phyloP scores from a whole-genome alignment of 1,284 basidiomycete genomes.

The Marasmius oreades region DNA sequence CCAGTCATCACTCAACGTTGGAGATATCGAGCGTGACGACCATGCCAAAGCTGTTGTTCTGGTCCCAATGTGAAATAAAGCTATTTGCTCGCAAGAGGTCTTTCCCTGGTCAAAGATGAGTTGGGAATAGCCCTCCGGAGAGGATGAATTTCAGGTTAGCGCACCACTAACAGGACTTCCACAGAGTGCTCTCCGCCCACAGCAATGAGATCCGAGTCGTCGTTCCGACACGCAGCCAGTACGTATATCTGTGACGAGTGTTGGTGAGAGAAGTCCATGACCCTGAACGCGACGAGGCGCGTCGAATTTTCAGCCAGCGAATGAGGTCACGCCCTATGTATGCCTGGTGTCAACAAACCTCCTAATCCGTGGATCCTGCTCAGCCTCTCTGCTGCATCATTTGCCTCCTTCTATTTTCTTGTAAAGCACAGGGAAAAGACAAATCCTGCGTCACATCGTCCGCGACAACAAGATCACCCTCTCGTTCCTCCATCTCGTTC shows the following conservation, averaged over 20 bases:
- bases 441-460: conserved; percentile 58
- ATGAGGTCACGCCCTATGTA: not conserved
- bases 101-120: too few relatives aligned
- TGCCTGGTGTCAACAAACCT: conserved; percentile 24
- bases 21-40: conserved; percentile 66
- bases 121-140: too few relatives aligned
- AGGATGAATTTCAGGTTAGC: too few relatives aligned
- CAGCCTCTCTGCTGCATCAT: conserved; percentile 52
- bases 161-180: conserved; percentile 61
- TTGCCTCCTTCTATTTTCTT: conserved; percentile 52
- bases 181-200: conserved; percentile 70
- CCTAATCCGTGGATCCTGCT: conserved; percentile 65
- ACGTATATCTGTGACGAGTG: conserved; percentile 58
- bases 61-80: conserved; percentile 71
- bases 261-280: conserved; percentile 55
- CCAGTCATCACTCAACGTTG: conserved; percentile 62
- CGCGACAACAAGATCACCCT: conserved; percentile 61
- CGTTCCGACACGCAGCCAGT: conserved; percentile 56
- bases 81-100: conserved; percentile 45
- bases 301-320: too few relatives aligned
- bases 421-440: conserved; percentile 53
- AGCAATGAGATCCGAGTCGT: conserved; percentile 66
- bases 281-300: not conserved
- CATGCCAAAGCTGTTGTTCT: conserved; percentile 74
- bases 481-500: conserved; percentile 57